Conservation (phyloP, 2,329 filamentous ascomycete species). For the Xylaria sp. region DNA sequence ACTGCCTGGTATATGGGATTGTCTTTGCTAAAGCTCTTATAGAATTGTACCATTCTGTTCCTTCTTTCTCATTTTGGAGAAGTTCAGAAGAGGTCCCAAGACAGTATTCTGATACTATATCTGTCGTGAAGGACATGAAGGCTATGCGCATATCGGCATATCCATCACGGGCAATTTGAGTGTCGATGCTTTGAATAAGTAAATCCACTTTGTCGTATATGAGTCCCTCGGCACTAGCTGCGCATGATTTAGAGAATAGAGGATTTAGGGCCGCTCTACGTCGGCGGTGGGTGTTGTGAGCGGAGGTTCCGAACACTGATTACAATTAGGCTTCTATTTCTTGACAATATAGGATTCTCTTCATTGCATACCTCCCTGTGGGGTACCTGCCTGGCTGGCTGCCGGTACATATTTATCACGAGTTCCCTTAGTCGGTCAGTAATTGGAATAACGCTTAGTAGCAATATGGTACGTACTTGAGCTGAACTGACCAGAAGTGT, state of each 20-base stretch:
- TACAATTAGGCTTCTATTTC: neutral
- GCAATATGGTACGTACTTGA: conserved; percentile 19
- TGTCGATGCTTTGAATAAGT: conserved; percentile 24
- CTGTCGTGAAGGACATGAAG: conserved; percentile 25
- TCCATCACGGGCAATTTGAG: conserved; percentile 27
- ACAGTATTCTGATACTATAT: conserved; percentile 32
- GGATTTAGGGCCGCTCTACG: conserved; percentile 33
- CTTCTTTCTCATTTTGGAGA: conserved; percentile 27
- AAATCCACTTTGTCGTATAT: conserved; percentile 34
- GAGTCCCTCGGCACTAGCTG: conserved; percentile 14
- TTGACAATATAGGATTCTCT: neutral
- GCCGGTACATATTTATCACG: conserved; percentile 35
- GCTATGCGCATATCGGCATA: conserved; percentile 24
- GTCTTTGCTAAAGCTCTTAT: conserved; percentile 24
- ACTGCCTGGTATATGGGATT: conserved; percentile 32
- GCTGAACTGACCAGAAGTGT: conserved; percentile 21
- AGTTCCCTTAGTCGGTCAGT: conserved; percentile 24
- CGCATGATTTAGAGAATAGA: conserved; percentile 33
- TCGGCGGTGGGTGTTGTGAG: conserved; percentile 29
- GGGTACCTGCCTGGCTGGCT: conserved; percentile 32
- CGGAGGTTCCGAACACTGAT: conserved; percentile 32
- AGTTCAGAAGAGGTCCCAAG: conserved; percentile 27
- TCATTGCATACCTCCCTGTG: conserved; percentile 24
- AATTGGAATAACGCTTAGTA: neutral
- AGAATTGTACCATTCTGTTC: conserved; percentile 19